Evolutionary conservation across 2,329 filamentous ascomycete species (phyloP).

Genomic region (Plectosphaerella plurivora): DNA sequence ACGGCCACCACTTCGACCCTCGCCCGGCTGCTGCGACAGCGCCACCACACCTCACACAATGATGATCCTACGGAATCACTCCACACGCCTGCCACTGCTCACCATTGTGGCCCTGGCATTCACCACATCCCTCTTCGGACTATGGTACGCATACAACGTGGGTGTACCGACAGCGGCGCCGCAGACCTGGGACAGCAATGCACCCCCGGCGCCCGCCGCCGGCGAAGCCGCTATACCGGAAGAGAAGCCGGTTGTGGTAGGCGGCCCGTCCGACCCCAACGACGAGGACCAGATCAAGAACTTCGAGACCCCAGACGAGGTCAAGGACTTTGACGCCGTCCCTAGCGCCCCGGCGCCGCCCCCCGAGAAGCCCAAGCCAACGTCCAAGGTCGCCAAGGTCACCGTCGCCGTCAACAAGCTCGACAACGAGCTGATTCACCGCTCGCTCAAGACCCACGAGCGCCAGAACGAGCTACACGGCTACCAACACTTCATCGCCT

Average conservation of each 20-base stretch:
- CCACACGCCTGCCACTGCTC: neutral
- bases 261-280: neutral
- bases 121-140: neutral
- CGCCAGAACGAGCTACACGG: slow-evolving; percentile 28
- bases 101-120: neutral
- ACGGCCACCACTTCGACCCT: neutral
- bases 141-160: neutral
- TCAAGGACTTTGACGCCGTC: too few relatives aligned
- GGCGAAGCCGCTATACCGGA: neutral
- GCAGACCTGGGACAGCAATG: neutral
- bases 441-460: slow-evolving; percentile 26
- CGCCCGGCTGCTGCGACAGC: neutral
- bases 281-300: too few relatives aligned
- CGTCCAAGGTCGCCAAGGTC: slow-evolving; percentile 2
- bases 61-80: neutral
- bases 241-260: neutral
- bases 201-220: neutral
- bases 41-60: neutral
- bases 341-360: too few relatives aligned
- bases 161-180: neutral
- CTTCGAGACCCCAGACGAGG: too few relatives aligned
- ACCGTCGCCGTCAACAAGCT: slow-evolving; percentile 1
- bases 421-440: slow-evolving; percentile 3
- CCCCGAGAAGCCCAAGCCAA: neutral
- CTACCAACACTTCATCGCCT: slow-evolving; percentile 28